A percentile compares a stretch with the other conserved stretches of the same genome.
Conservation (phyloP, 2,329 filamentous ascomycete genomes). For the Penicillium sp. region DNA sequence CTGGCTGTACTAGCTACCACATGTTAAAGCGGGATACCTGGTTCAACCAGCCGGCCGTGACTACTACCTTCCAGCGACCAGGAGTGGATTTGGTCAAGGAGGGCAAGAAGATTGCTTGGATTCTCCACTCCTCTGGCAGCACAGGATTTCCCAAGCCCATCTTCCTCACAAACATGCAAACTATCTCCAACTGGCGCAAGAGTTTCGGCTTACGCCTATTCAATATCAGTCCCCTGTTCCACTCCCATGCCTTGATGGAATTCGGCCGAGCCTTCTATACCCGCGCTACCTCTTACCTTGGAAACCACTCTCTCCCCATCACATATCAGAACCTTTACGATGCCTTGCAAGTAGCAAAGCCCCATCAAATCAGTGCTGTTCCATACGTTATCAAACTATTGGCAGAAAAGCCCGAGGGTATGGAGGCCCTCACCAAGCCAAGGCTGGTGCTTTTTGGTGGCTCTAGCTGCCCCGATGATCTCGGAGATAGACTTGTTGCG, state of each 20-base stretch:
- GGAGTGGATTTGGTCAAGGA: conserved; percentile 27
- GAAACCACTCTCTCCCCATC: conserved; percentile 60
- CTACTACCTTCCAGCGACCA: conserved; percentile 12
- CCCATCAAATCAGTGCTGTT: conserved; percentile 58
- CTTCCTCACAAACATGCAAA: conserved; percentile 57
- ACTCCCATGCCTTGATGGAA: conserved; percentile 61
- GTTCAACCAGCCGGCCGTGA: conserved; percentile 19
- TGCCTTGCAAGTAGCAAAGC: conserved; percentile 24
- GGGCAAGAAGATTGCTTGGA: conserved; percentile 45
- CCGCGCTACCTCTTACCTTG: conserved; percentile 55
- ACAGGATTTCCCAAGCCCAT: conserved; percentile 68
- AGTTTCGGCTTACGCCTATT: conserved; percentile 54
- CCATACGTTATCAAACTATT: conserved; percentile 68
- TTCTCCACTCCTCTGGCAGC: conserved; percentile 57
- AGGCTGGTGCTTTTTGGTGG: conserved; percentile 62
- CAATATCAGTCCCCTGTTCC: conserved; percentile 61
- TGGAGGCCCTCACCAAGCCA: conserved; percentile 49
- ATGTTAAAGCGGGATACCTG: conserved; percentile 26
- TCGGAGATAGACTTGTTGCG: conserved; percentile 58
- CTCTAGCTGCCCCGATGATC: conserved; percentile 61
- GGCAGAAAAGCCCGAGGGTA: conserved; percentile 60
- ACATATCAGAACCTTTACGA: conserved; percentile 53
- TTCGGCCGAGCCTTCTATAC: conserved; percentile 58
- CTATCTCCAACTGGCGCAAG: conserved; percentile 52
- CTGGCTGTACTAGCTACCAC: conserved; percentile 25